Percentiles rank a stretch among this genome's conserved stretches.
These are phyloP conservation scores for Nephelium lappaceum DNA, from an alignment of 345 rosid genomes.

Conservation along the genomic window DNA sequence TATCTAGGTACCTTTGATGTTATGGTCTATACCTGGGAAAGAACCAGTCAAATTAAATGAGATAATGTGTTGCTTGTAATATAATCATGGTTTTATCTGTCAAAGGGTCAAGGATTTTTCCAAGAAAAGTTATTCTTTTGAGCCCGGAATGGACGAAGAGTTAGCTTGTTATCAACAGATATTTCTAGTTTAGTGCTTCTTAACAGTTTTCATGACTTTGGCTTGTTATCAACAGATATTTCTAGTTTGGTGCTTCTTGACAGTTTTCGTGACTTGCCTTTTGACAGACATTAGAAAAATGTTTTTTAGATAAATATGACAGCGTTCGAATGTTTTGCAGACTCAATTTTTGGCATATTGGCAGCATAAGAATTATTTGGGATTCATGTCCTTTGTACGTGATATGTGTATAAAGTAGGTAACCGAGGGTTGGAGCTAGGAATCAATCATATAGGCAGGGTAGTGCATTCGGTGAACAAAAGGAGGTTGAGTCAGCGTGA, in stretches of 20 bases:
- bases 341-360: neutral
- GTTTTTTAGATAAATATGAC: neutral
- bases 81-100: neutral
- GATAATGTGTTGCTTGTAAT: neutral
- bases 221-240: neutral
- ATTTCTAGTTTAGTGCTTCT: neutral
- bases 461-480: constrained; percentile 14
- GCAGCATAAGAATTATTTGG: neutral
- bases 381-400: too few species aligned
- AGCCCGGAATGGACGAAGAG: neutral
- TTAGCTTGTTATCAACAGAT: neutral
- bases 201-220: neutral
- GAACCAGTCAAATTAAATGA: neutral
- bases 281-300: neutral
- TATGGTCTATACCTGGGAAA: neutral
- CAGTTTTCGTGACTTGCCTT: neutral
- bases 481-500: constrained; percentile 35
- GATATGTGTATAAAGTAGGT: neutral
- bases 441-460: constrained; percentile 9
- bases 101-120: neutral
- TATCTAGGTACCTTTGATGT: neutral
- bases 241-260: neutral
- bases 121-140: neutral
- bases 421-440: neutral
- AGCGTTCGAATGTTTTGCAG: neutral